Evolutionary conservation across 1,139 yeast genomes (phyloP), one percentile per base, ranked within the genome.

Genomic region (Yamadazyma conglobata): DNA sequence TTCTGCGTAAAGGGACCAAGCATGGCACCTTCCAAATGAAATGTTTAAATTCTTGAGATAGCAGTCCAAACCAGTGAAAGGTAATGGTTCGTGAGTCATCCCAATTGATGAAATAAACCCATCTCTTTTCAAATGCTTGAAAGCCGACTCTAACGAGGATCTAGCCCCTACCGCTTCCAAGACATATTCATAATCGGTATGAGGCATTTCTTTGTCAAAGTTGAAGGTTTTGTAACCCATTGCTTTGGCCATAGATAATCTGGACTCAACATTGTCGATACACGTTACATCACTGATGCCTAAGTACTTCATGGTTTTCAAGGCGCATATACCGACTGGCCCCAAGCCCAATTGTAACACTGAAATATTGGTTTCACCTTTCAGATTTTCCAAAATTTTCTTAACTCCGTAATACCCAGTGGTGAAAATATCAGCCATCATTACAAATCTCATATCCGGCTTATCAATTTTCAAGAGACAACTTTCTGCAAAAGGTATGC

Each of bases 371-470:
- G 40, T 37, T 28, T 53, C 52, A 15, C 48, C 48, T 16, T 43
- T 41, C 36, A 61, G 53, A 5, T 16, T 14, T 40, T 75, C 71
- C 12, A 67, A 48, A 15, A 77, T 75, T 40, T 67, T 66, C 38
- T 62, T 64, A 9, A 60, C 71, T 21, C 83, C 83, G 45, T 67
- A 73, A 51, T 73, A 77, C 0, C 82, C 85, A 1, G 85, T 78
- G 22, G 79, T 74, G 50, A 78, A 78, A 33, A 78, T 78, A 51
- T 78, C 85, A 6, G 82, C 78, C 80, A 78, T 73, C 40, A 78
- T 51, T 6, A 77, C 71, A 27, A 77, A 70, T 6, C 72, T 64
- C 2, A 69, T 54, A 40, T 72, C 77, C 7, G 31, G 43, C n/a
- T 41, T 41, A n/a, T 35, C 34, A 9, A 48, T 38, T 23, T 58